phyloP scores from a whole-genome alignment of 257 asterid species.

The Ophiorrhiza pumila region DNA sequence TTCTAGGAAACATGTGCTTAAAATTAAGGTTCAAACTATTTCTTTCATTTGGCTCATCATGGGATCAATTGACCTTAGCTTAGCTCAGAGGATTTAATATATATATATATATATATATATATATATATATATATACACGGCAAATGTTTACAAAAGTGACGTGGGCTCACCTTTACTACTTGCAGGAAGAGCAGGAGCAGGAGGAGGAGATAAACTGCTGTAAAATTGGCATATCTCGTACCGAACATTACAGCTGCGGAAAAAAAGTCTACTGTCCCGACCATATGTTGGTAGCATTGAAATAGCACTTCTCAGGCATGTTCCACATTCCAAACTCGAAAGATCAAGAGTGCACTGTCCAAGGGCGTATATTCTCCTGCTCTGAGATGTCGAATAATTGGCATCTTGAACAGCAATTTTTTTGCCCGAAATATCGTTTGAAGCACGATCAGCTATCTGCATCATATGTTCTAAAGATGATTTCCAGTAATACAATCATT shows the following conservation, averaged over 20 bases:
- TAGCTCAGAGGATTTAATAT: no score
- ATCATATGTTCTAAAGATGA: no score
- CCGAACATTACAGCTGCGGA: constrained; percentile 20
- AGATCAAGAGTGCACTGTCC: constrained; percentile 28
- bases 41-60: no score
- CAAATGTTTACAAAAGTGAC: not conserved
- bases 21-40: no score
- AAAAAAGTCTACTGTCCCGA: constrained; percentile 8
- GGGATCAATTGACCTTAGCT: no score
- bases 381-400: not conserved
- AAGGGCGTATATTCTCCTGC: not conserved
- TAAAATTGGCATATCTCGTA: constrained; percentile 18
- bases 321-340: constrained; percentile 4
- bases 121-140: no score
- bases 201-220: constrained; percentile 2
- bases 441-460: not conserved
- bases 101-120: no score
- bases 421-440: not conserved
- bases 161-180: not conserved
- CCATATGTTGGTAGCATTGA: rapidly evolving
- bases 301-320: constrained; percentile 3
- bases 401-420: constrained; percentile 8
- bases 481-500: no score
- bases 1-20: no score
- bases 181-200: constrained; percentile 2